Percentiles rank a stretch among this genome's conserved stretches.
Evolutionary conservation across 2,329 filamentous ascomycete genomes (phyloP).

Genomic region (Colletotrichum musae): DNA sequence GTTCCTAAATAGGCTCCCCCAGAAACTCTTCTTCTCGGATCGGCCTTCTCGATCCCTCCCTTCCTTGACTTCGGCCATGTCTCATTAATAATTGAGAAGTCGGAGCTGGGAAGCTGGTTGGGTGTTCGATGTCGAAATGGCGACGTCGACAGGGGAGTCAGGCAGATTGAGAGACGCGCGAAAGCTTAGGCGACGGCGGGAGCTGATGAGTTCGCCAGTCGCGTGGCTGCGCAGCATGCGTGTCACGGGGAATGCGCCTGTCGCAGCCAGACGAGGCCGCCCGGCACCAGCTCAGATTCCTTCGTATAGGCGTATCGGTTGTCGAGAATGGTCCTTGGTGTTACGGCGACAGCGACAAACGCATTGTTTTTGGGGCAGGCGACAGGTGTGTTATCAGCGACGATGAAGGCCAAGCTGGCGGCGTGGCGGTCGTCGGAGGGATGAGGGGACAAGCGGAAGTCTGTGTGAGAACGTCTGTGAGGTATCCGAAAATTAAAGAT

Average conservation of each 20-base stretch:
- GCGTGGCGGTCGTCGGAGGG: conserved; percentile 25
- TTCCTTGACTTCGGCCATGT: conserved; percentile 52
- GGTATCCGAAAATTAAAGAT: conserved; percentile 30
- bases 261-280: conserved; percentile 32
- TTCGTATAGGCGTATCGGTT: background rate
- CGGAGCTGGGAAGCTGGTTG: background rate
- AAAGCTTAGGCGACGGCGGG: conserved; percentile 21
- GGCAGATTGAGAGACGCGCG: conserved; percentile 12
- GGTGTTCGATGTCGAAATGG: background rate
- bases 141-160: background rate
- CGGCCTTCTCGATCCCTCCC: conserved; percentile 38
- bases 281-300: conserved; percentile 30
- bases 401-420: background rate
- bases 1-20: conserved; percentile 64
- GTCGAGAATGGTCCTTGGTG: background rate
- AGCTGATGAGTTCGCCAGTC: conserved; percentile 38
- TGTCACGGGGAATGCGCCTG: conserved; percentile 42
- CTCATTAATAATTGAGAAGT: conserved; percentile 32
- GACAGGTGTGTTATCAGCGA: conserved; percentile 1
- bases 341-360: conserved; percentile 1
- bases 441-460: conserved; percentile 19
- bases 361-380: conserved; percentile 15
- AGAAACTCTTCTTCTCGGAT: conserved; percentile 62
- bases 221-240: conserved; percentile 41
- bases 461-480: conserved; percentile 40